Evolutionary conservation across 768 basidiomycete genomes (phyloP).

Genomic region (Hortiboletus flavorubellus): DNA sequence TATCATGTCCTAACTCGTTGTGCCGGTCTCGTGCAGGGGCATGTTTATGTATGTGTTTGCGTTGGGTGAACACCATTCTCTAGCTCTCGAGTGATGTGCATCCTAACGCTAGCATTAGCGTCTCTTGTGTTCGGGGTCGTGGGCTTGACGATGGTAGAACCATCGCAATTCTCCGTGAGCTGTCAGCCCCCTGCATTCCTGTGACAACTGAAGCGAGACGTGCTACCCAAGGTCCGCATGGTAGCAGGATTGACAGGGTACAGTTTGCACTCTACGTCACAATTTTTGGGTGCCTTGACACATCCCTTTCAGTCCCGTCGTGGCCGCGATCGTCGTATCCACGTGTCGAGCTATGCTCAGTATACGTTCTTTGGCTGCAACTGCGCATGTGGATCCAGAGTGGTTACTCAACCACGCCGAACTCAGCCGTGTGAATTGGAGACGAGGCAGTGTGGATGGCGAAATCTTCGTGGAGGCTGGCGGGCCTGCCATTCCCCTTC

Average conservation of each 20-base stretch:
- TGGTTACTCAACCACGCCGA: constrained; percentile 46
- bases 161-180: constrained; percentile 7
- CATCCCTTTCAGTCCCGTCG: neutral
- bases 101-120: neutral
- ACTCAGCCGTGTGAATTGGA: constrained; percentile 35
- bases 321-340: constrained; percentile 19
- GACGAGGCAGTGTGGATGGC: constrained; percentile 2
- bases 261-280: neutral
- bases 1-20: neutral
- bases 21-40: neutral
- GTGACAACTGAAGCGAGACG: neutral
- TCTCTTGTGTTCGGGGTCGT: constrained; percentile 5
- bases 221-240: neutral
- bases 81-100: neutral
- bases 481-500: neutral
- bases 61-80: neutral
- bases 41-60: constrained; percentile 15
- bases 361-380: constrained; percentile 40
- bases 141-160: constrained; percentile 7
- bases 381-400: constrained; percentile 38
- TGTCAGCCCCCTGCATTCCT: neutral
- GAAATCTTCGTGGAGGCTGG: constrained; percentile 6
- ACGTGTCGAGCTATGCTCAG: constrained; percentile 38
- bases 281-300: neutral
- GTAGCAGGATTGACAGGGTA: constrained; percentile 6